phyloP scores from a whole-genome alignment of 208 protist species.

The Entamoeba invadens region DNA sequence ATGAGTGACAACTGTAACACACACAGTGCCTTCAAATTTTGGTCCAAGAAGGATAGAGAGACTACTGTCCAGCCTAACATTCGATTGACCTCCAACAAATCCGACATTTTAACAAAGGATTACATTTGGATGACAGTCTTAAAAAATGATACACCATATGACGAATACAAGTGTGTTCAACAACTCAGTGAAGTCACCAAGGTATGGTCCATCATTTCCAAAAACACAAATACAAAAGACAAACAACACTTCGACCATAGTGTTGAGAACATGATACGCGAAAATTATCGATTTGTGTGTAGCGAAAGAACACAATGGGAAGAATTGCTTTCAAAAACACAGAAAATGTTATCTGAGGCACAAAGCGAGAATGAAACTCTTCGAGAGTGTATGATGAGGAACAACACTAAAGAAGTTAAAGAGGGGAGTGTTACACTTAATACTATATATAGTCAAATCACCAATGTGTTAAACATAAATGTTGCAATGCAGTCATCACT shows the following conservation, averaged over 20 bases:
- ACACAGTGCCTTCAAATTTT: background rate
- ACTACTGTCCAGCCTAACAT: background rate
- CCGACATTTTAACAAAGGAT: background rate
- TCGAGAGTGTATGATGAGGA: too few species aligned
- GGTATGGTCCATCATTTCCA: background rate
- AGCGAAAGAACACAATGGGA: background rate
- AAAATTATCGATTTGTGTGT: background rate
- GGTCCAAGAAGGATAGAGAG: background rate
- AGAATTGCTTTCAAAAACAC: too few species aligned
- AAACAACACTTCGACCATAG: background rate
- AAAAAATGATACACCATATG: background rate
- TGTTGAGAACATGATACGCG: background rate
- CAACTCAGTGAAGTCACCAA: background rate
- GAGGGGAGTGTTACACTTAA: too few species aligned
- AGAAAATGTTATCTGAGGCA: too few species aligned
- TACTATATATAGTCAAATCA: too few species aligned
- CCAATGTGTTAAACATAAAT: too few species aligned
- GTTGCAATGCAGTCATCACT: too few species aligned
- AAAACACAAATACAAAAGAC: background rate
- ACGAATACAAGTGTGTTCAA: background rate
- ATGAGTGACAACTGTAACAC: too few species aligned
- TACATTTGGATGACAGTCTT: background rate
- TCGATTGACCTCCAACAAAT: too few species aligned
- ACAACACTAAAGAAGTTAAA: too few species aligned
- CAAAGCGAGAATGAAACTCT: too few species aligned